Conservation (phyloP, 2,329 filamentous ascomycete genomes). For the Biscogniauxia marginata region DNA sequence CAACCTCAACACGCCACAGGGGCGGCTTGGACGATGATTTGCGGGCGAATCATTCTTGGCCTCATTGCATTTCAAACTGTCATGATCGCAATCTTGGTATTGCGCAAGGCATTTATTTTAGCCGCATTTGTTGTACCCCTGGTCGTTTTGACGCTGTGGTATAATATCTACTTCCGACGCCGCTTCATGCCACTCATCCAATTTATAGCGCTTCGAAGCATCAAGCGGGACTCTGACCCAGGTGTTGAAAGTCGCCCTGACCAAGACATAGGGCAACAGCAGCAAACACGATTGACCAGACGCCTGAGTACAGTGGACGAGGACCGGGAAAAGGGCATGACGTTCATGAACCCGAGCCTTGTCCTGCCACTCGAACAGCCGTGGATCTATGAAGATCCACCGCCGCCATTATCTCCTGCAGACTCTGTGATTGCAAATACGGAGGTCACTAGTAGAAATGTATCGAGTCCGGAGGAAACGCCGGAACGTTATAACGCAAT, state of each 20-base stretch:
- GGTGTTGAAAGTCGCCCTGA: slow-evolving; percentile 45
- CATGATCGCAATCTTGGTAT: slow-evolving; percentile 81
- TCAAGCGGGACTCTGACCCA: slow-evolving; percentile 62
- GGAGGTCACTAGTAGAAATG: slow-evolving; percentile 13
- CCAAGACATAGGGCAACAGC: slow-evolving; percentile 34
- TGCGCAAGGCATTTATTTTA: slow-evolving; percentile 69
- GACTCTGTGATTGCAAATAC: slow-evolving; percentile 15
- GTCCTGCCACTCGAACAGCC: slow-evolving; percentile 65
- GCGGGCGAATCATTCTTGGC: slow-evolving; percentile 83
- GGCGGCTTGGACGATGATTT: slow-evolving; percentile 94
- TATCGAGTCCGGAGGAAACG: slow-evolving; percentile 3
- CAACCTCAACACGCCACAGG: slow-evolving; percentile 93
- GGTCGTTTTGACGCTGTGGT: slow-evolving; percentile 81
- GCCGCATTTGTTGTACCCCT: slow-evolving; percentile 75
- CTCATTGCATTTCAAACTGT: slow-evolving; percentile 86
- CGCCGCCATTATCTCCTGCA: slow-evolving; percentile 34
- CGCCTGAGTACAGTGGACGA: slow-evolving; percentile 70
- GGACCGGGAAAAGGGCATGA: slow-evolving; percentile 64
- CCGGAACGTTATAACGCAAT: slow-evolving; percentile 11
- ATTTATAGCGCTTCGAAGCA: slow-evolving; percentile 88
- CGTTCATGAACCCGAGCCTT: slow-evolving; percentile 76
- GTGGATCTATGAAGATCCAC: slow-evolving; percentile 64
- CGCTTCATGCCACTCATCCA: slow-evolving; percentile 86
- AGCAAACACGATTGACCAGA: slow-evolving; percentile 42
- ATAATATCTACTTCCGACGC: slow-evolving; percentile 74